Evolutionary conservation across 139 green algal species (phyloP), one percentile per base, ranked within the genome.

Genomic region (Pseudopediastrum boryanum): DNA sequence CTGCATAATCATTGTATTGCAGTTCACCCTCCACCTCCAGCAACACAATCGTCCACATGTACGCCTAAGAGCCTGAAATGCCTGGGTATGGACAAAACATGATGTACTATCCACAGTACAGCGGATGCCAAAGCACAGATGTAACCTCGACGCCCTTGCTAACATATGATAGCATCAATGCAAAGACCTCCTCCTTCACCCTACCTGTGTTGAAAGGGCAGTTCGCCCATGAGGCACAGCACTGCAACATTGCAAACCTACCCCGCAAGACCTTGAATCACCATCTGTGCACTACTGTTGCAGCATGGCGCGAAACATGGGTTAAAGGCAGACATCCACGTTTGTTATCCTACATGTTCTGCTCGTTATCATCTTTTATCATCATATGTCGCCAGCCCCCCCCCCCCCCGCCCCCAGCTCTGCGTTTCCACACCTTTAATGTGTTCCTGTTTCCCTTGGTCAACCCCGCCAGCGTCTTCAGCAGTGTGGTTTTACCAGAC

Each of bases 401-500:
- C n/a, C n/a, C n/a, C n/a, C n/a, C n/a, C n/a, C n/a, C n/a, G n/a
- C n/a, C n/a, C n/a, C n/a, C n/a, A n/a, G 48, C 48, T 58, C 16
- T 19, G 16, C 48, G 48, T 19, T 19, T 16, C 48, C 16, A 21
- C 43, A 71, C 54, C 6, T 29, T 31, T 35, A n/a, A 42, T 52
- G 21, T 35, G 19, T 70, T 29, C 29, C 38, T 54, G 10, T 76
- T 59, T 21, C 50, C 41, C 61, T 64, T 78, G 29, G 94, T 74
- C 58, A 86, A 84, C 7, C 91, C 90, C 23, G 71, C 72, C 58
- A 95, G 84, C 0, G 86, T 59, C 25, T 89, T 83, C 71, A 95
- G 78, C n/a, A 95, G 84, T 0, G 84, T 85, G 33, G 80, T 86
- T 78, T 94, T 94, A 41, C 91, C 91, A 12, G 82, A 75, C 38